phyloP scores from a whole-genome alignment of 1,139 yeast species.

The Pichia kudriavzevii region DNA sequence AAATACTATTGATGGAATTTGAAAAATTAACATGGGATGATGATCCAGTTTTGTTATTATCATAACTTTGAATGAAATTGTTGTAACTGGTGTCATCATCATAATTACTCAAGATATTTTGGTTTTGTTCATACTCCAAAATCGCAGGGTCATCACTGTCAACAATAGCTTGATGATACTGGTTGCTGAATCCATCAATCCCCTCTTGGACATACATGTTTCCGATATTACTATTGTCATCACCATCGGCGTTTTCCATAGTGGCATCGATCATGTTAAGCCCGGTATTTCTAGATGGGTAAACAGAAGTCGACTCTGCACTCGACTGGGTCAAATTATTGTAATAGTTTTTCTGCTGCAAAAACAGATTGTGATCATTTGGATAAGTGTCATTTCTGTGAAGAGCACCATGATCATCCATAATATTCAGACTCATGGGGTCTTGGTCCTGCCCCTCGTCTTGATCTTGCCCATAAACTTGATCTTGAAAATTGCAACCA shows the following conservation, averaged over 20 bases:
- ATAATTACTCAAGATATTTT: not conserved
- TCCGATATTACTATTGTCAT: too few relatives aligned
- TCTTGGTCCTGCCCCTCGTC: too few relatives aligned
- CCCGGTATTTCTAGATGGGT: too few relatives aligned
- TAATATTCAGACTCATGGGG: not conserved
- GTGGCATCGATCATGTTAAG: too few relatives aligned
- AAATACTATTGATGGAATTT: conserved; percentile 11
- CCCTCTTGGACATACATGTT: too few relatives aligned
- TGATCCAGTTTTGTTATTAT: conserved; percentile 1
- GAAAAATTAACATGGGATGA: conserved; percentile 13
- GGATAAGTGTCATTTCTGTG: not conserved
- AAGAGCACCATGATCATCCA: not conserved
- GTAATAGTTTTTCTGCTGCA: not conserved
- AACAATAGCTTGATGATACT: not conserved
- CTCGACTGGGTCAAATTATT: too few relatives aligned
- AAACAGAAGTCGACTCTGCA: too few relatives aligned
- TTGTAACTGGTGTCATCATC: conserved; percentile 8
- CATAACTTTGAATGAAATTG: conserved; percentile 6
- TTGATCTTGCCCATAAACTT: too few relatives aligned
- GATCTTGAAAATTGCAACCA: too few relatives aligned
- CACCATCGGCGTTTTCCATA: too few relatives aligned
- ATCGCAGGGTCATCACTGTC: not conserved
- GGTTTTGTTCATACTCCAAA: conserved; percentile 3
- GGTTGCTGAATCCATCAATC: too few relatives aligned
- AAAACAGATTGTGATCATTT: not conserved